A percentile compares a stretch with the other conserved stretches of the same genome.
Conservation (phyloP, 257 asterid species). For the Coffea canephora region DNA sequence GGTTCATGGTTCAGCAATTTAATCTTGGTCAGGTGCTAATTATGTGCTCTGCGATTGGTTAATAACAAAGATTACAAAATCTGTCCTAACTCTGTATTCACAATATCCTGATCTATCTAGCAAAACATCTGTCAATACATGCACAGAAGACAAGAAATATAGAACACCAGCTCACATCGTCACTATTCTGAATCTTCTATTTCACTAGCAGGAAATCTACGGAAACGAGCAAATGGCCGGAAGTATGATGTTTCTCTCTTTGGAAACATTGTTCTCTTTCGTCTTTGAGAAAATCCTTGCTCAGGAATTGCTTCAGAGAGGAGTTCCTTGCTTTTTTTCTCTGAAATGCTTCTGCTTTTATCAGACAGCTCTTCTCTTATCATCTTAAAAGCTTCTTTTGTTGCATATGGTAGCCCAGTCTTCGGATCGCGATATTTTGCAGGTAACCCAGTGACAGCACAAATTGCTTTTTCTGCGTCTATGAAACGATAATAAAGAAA, state of each 20-base stretch:
- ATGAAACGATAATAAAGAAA: slow-evolving; percentile 32
- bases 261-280: slow-evolving; percentile 49
- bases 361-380: slow-evolving; percentile 60
- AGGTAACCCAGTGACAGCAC: slow-evolving; percentile 84
- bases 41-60: not conserved
- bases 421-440: slow-evolving; percentile 92
- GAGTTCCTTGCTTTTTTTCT: slow-evolving; percentile 38
- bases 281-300: slow-evolving; percentile 61
- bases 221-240: slow-evolving; percentile 56
- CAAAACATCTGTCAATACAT: not conserved
- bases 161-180: not conserved
- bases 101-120: not conserved
- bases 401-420: slow-evolving; percentile 86
- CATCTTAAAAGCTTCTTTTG: slow-evolving; percentile 89
- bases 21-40: not conserved
- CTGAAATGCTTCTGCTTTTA: slow-evolving; percentile 43
- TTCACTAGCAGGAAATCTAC: slow-evolving; percentile 54
- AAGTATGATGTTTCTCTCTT: slow-evolving; percentile 37
- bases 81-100: not conserved
- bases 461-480: slow-evolving; percentile 78
- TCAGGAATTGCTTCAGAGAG: slow-evolving; percentile 46
- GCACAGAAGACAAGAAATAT: not conserved
- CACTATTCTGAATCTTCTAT: slow-evolving; percentile 55
- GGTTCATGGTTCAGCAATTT: not conserved
- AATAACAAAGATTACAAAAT: not conserved